Evolutionary conservation across 1,284 basidiomycete species (phyloP).

Genomic region (Pseudozyma sp.): DNA sequence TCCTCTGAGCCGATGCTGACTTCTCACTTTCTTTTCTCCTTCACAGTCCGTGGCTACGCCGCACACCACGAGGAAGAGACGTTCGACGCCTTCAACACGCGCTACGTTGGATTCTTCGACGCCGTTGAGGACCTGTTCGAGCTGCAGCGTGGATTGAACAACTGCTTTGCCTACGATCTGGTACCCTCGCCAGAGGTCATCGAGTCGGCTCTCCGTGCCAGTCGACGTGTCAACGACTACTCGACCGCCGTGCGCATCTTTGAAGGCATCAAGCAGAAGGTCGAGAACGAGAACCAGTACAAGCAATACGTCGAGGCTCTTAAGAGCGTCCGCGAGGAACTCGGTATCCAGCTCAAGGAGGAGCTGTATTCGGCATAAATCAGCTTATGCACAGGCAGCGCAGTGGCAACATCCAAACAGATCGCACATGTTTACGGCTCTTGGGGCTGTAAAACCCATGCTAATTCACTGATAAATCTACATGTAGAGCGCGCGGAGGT

Average conservation of each 20-base stretch:
- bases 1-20: slow-evolving; percentile 4
- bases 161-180: slow-evolving; percentile 98
- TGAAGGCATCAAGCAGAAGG: slow-evolving; percentile 71
- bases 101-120: slow-evolving; percentile 93
- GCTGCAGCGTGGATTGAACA: slow-evolving; percentile 87
- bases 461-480: too few species aligned
- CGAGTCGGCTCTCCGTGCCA: slow-evolving; percentile 88
- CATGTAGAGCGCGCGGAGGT: too few species aligned
- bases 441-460: not conserved
- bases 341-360: slow-evolving; percentile 65
- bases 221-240: slow-evolving; percentile 94
- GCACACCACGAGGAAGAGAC: slow-evolving; percentile 78
- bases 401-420: not conserved
- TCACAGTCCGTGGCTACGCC: slow-evolving; percentile 59
- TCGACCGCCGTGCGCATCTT: slow-evolving; percentile 95
- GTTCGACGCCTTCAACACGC: slow-evolving; percentile 91
- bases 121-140: slow-evolving; percentile 94
- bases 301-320: slow-evolving; percentile 68
- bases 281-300: slow-evolving; percentile 66
- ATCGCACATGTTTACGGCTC: not conserved
- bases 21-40: not conserved
- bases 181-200: slow-evolving; percentile 90
- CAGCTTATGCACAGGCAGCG: too few species aligned
- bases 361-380: slow-evolving; percentile 58
- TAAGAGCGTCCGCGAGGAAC: slow-evolving; percentile 61